Conservation (phyloP, 345 rosid genomes). For the Hibiscus syriacus region DNA sequence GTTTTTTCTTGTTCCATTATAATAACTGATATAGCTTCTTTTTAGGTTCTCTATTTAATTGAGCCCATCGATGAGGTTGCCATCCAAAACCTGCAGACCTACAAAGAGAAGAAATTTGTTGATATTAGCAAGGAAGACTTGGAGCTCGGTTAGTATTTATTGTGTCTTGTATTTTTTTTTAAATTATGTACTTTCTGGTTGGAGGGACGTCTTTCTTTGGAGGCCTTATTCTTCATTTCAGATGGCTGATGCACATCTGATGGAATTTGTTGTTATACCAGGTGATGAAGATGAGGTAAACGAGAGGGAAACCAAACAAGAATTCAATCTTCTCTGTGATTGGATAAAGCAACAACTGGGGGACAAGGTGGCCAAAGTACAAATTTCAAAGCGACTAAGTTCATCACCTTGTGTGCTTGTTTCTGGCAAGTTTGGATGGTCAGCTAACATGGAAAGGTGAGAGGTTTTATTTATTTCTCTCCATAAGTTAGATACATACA, state of each 20-base stretch:
- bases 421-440: constrained; percentile 98
- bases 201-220: neutral
- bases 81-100: constrained; percentile 86
- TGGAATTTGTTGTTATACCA: constrained; percentile 11
- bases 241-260: constrained; percentile 4
- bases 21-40: constrained; percentile 11
- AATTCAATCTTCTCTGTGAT: constrained; percentile 73
- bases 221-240: neutral
- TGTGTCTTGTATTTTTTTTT: neutral
- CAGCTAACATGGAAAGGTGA: constrained; percentile 99
- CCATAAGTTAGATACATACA: neutral
- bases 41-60: constrained; percentile 74
- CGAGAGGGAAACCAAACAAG: constrained; percentile 79
- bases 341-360: constrained; percentile 98
- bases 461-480: neutral
- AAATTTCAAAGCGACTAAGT: constrained; percentile 87
- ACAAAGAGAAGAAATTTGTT: constrained; percentile 95
- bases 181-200: neutral
- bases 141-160: constrained; percentile 61
- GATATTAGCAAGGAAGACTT: constrained; percentile 99
- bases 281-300: constrained; percentile 93
- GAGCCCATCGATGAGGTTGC: constrained; percentile 99
- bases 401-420: constrained; percentile 98
- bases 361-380: constrained; percentile 92
- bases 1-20: neutral